phyloP scores from a whole-genome alignment of 257 asterid species.

The Rauvolfia tetraphylla region DNA sequence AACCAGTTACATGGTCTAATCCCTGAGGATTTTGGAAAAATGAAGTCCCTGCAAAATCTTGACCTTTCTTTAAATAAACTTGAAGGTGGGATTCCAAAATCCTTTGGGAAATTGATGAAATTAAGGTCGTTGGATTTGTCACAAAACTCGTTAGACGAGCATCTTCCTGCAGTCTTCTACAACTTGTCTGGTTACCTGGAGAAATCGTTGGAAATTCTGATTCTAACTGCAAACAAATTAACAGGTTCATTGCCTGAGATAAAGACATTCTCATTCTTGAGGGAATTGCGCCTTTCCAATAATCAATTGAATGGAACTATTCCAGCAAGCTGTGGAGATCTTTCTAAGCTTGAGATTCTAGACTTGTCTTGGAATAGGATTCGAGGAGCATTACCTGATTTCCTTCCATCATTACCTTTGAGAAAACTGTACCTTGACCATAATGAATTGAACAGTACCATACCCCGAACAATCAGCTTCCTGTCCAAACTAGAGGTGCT shows the following conservation, averaged over 20 bases:
- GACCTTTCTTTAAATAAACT: constrained; percentile 14
- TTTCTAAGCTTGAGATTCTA: neutral
- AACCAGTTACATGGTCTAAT: constrained; percentile 26
- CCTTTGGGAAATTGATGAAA: constrained; percentile 12
- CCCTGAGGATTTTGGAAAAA: constrained; percentile 25
- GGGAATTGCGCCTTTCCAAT: too few relatives aligned
- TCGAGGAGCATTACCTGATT: constrained; percentile 16
- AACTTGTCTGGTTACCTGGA: too few relatives aligned
- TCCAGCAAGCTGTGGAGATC: neutral
- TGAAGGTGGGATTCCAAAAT: constrained; percentile 27
- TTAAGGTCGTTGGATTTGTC: neutral
- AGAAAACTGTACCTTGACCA: neutral
- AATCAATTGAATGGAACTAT: too few relatives aligned
- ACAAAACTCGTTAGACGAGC: too few relatives aligned
- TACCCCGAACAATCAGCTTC: constrained; percentile 9
- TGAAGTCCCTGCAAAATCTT: constrained; percentile 14
- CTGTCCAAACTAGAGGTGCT: constrained; percentile 15
- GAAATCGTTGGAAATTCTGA: too few relatives aligned
- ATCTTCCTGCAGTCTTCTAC: too few relatives aligned
- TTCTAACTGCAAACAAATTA: too few relatives aligned
- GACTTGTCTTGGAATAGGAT: constrained; percentile 18
- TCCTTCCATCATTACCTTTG: constrained; percentile 8
- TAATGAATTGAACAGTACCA: constrained; percentile 20
- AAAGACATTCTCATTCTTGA: too few relatives aligned
- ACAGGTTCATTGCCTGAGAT: too few relatives aligned